Evolutionary conservation across 148 eudicot genomes (phyloP), one percentile per base, ranked within the genome.

Genomic region (Cornus controversa): DNA sequence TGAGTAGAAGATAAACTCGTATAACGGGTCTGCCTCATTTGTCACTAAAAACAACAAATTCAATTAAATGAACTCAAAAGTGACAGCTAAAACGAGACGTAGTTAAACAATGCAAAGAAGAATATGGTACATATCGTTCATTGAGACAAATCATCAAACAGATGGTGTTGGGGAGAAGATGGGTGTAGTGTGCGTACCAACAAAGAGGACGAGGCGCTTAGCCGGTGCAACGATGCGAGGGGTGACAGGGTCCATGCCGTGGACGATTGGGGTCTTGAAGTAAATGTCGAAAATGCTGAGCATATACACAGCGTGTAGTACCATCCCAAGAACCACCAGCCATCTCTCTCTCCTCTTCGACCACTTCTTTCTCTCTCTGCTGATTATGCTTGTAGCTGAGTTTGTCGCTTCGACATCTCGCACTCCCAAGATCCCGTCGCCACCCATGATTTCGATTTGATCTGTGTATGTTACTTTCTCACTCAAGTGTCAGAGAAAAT

Each of bases 241-340:
- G n/a, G 76, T 45, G 63, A 93, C 98, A 20, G 92, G 99, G 67
- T 96, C 93, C 99, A 96, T 96, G 88, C 98, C 98, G 76, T 96
- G 99, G 76, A 96, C 99, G 72, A 96, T 96, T 0, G 99, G 99
- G 58, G 94, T 80, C 80, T 91, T 96, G 91, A 96, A 96, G 76
- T 93, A 96, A 27, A 96, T 96, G 73, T 96, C 99, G 84, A 96
- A 96, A 60, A 96, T 96, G 87, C 99, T 93, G 73, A 93, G 80
- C 99, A 96, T 93, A 75, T 96, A 96, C 26, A 93, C 91, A 63
- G 97, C 97, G 75, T 96, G 99, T 27, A 96, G 92, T 4, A 90
- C 65, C 0, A 93, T 85, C 20, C 99, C 99, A n/a, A 96, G 75
- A 1, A 89, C 76, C 25, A 96, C 98, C 25, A 96, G 82, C 97